Evolutionary conservation across 176 grass and related monocot genomes (phyloP).

Genomic region (Metroxylon sagu): DNA sequence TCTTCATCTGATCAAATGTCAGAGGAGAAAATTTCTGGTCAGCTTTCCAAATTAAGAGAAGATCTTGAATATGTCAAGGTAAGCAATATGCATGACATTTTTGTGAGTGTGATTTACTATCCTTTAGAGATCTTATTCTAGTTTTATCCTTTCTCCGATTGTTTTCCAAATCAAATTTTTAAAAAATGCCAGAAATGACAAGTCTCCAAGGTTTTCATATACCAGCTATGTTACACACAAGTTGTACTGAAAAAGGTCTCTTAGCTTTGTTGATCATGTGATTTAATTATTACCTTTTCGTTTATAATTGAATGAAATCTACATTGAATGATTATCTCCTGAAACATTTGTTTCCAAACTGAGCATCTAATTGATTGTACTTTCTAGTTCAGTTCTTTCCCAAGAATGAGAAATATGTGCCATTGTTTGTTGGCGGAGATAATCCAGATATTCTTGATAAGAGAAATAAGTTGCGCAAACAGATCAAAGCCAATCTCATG

Average conservation of each 20-base stretch:
- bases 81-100: slow-evolving; percentile 22
- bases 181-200: too few relatives aligned
- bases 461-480: slow-evolving; percentile 67
- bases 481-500: slow-evolving; percentile 78
- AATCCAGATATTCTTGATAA: slow-evolving; percentile 40
- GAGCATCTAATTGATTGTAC: slow-evolving; percentile 10
- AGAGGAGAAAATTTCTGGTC: slow-evolving; percentile 27
- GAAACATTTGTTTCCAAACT: slow-evolving; percentile 1
- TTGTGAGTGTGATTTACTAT: not conserved
- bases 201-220: too few relatives aligned
- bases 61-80: slow-evolving; percentile 94
- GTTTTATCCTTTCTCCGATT: not conserved
- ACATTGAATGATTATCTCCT: too few relatives aligned
- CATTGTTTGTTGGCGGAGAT: slow-evolving; percentile 64
- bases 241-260: too few relatives aligned
- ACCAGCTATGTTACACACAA: too few relatives aligned
- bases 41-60: slow-evolving; percentile 66
- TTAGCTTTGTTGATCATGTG: too few relatives aligned
- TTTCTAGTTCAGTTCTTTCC: slow-evolving; percentile 74
- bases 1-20: slow-evolving; percentile 53
- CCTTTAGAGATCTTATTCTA: not conserved
- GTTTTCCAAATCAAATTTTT: slow-evolving; percentile 1
- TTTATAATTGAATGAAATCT: too few relatives aligned
- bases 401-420: slow-evolving; percentile 79
- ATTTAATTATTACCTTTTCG: too few relatives aligned